Percentiles rank a stretch among this genome's conserved stretches.
Conservation (phyloP, 2,329 filamentous ascomycete species). For the Lasiodiplodia hormozganensis region DNA sequence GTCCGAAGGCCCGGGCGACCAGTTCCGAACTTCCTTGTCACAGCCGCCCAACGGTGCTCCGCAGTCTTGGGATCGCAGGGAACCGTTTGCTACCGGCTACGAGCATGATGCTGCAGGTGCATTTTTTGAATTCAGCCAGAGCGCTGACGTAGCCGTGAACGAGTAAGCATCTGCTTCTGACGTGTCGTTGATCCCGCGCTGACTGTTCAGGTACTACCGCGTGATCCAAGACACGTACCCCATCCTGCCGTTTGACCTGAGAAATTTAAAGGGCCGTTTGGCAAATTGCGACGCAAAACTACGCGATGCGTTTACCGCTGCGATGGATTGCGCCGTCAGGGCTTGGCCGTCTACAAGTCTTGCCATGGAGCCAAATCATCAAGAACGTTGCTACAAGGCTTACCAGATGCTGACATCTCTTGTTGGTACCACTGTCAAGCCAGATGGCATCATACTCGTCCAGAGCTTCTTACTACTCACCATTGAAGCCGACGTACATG, state of each 20-base stretch:
- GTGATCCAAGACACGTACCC: conserved; percentile 45
- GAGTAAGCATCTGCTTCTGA: background rate
- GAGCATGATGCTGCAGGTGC: conserved; percentile 34
- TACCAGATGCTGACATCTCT: conserved; percentile 38
- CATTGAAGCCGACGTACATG: conserved; percentile 43
- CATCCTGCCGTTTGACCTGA: conserved; percentile 42
- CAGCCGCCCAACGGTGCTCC: conserved; percentile 31
- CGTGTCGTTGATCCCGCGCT: background rate
- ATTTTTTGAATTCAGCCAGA: conserved; percentile 40
- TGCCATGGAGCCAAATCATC: conserved; percentile 19
- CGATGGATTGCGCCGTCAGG: conserved; percentile 43
- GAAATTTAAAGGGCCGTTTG: conserved; percentile 41
- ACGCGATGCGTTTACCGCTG: conserved; percentile 45
- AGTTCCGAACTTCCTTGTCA: conserved; percentile 36
- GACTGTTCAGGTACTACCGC: conserved; percentile 41
- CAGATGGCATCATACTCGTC: conserved; percentile 44
- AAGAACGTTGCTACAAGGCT: conserved; percentile 28
- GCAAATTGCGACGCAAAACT: conserved; percentile 44
- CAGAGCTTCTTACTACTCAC: conserved; percentile 38
- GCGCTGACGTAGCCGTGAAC: conserved; percentile 29
- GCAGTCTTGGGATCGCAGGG: conserved; percentile 39
- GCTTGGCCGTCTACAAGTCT: conserved; percentile 39
- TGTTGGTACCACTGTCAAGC: conserved; percentile 41
- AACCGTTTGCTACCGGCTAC: conserved; percentile 18
- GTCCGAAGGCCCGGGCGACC: conserved; percentile 45